phyloP scores from a whole-genome alignment of 305 asterid genomes.

The Plantago coronopus region DNA sequence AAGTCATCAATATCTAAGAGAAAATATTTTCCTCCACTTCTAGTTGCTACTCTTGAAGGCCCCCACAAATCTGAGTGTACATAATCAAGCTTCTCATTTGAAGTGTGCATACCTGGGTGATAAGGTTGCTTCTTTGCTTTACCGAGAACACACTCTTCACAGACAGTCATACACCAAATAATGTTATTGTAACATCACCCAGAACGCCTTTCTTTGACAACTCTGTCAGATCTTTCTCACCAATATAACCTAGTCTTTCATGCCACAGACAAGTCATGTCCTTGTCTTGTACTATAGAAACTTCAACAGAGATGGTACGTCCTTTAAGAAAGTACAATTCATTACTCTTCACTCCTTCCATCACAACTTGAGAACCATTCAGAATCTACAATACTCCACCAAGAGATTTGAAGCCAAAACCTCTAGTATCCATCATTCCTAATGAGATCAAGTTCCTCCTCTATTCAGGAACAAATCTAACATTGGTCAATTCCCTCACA shows the following conservation, averaged over 20 bases:
- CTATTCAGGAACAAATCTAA: too few species aligned
- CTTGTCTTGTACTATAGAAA: too few species aligned
- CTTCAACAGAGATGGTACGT: too few species aligned
- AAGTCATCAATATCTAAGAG: neutral
- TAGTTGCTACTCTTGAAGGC: neutral
- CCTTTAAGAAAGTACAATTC: too few species aligned
- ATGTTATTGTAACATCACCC: neutral
- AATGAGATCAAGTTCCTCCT: too few species aligned
- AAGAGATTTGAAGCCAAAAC: too few species aligned
- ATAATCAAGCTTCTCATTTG: neutral
- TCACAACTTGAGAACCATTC: too few species aligned
- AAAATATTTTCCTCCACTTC: neutral
- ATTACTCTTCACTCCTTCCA: too few species aligned
- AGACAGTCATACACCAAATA: neutral
- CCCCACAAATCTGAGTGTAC: neutral
- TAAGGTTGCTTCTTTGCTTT: neutral
- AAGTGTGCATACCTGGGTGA: neutral
- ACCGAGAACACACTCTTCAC: neutral
- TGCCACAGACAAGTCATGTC: too few species aligned
- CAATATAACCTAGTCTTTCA: neutral
- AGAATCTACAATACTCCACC: too few species aligned
- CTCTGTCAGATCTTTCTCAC: neutral
- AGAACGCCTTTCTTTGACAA: neutral
- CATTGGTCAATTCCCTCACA: too few species aligned
- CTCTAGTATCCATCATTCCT: too few species aligned